A percentile compares a stretch with the other conserved stretches of the same genome.
phyloP scores from a whole-genome alignment of 495 filamentous ascomycete genomes.

The Xylaria intraflava region DNA sequence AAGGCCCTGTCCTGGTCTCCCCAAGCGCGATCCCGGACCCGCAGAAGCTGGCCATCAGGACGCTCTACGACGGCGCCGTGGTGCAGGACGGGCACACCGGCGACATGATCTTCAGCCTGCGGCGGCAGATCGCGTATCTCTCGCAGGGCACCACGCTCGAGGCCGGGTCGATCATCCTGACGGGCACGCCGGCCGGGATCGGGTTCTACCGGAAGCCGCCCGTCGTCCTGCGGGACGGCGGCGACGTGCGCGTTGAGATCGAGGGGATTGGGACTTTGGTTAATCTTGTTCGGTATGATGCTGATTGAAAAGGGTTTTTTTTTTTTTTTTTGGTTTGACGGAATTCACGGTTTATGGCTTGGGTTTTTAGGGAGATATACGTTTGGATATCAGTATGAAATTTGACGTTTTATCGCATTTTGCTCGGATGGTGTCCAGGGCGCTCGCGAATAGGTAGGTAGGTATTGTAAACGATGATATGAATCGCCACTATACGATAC shows the following conservation, averaged over 20 bases:
- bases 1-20: slow-evolving; percentile 37
- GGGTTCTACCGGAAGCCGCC: slow-evolving; percentile 25
- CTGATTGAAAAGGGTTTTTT: too few relatives aligned
- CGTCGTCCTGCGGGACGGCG: slow-evolving; percentile 26
- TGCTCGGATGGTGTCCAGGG: too few relatives aligned
- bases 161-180: slow-evolving; percentile 35
- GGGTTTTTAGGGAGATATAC: too few relatives aligned
- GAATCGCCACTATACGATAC: too few relatives aligned
- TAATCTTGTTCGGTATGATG: slow-evolving; percentile 18
- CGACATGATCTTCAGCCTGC: slow-evolving; percentile 32
- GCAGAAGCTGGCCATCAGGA: slow-evolving; percentile 22
- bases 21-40: slow-evolving; percentile 40
- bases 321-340: too few relatives aligned
- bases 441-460: too few relatives aligned
- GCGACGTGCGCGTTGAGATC: slow-evolving; percentile 30
- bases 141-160: slow-evolving; percentile 35
- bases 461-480: too few relatives aligned
- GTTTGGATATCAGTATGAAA: too few relatives aligned
- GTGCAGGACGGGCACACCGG: slow-evolving; percentile 32
- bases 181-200: slow-evolving; percentile 38
- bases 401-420: too few relatives aligned
- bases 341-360: too few relatives aligned
- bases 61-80: slow-evolving; percentile 43
- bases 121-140: slow-evolving; percentile 28
- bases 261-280: slow-evolving; percentile 18